Percentiles rank a stretch among this genome's conserved stretches.
These are phyloP conservation scores for Yamadazyma ubonensis DNA, from an alignment of 805 yeast genomes.

Conservation along the genomic window DNA sequence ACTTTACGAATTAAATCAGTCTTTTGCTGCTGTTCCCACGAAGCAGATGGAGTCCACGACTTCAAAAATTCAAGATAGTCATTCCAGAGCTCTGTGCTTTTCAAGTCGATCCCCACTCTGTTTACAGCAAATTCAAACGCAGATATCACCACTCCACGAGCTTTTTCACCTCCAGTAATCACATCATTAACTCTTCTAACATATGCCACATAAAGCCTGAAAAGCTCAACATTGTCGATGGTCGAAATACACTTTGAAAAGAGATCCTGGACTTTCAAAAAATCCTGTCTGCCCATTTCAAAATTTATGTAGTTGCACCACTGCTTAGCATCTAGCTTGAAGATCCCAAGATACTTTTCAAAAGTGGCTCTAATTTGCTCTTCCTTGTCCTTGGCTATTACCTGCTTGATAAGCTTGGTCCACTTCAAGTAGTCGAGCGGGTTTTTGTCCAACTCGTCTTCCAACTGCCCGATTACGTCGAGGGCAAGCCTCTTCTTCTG, in stretches of 20 bases:
- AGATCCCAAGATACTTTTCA: slow-evolving; percentile 58
- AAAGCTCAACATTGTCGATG: slow-evolving; percentile 64
- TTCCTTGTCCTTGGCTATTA: slow-evolving; percentile 50
- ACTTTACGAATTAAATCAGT: slow-evolving; percentile 72
- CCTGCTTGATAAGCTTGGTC: slow-evolving; percentile 53
- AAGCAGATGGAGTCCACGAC: slow-evolving; percentile 72
- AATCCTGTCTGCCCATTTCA: slow-evolving; percentile 64
- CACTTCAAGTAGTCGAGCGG: slow-evolving; percentile 58
- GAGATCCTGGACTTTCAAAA: slow-evolving; percentile 60
- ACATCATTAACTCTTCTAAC: slow-evolving; percentile 69
- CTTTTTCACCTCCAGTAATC: slow-evolving; percentile 79
- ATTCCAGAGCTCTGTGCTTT: slow-evolving; percentile 71
- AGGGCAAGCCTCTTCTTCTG: slow-evolving; percentile 18
- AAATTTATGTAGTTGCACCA: slow-evolving; percentile 74
- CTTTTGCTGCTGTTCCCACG: slow-evolving; percentile 84
- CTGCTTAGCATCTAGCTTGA: slow-evolving; percentile 59
- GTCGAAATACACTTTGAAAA: slow-evolving; percentile 63
- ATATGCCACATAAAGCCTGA: slow-evolving; percentile 75
- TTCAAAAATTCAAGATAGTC: slow-evolving; percentile 79
- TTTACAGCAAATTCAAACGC: slow-evolving; percentile 83
- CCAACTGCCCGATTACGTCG: slow-evolving; percentile 60
- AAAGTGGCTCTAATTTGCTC: slow-evolving; percentile 59
- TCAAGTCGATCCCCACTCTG: slow-evolving; percentile 75
- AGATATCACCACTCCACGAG: slow-evolving; percentile 67
- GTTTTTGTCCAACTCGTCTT: slow-evolving; percentile 50